Evolutionary conservation across 305 asterid genomes (phyloP).

Genomic region (Solanum chacoense): DNA sequence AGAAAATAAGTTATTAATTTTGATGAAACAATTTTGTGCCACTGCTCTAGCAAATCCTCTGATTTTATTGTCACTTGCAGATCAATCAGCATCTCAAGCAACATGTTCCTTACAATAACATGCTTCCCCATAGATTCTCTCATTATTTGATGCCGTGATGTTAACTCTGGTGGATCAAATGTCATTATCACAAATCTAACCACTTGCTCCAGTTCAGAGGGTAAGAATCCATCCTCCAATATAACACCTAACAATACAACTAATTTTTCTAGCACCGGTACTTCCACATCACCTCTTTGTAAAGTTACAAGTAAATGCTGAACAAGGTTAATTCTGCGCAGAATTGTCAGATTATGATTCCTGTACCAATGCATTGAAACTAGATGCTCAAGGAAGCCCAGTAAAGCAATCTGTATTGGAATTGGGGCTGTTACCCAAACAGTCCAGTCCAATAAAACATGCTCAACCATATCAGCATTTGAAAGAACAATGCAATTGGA

Average conservation of each 20-base stretch:
- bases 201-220: conserved; percentile 95
- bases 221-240: conserved; percentile 95
- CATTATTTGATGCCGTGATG: conserved; percentile 49
- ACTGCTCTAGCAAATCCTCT: conserved; percentile 97
- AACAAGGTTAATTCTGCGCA: conserved; percentile 94
- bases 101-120: conserved; percentile 94
- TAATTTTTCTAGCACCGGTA: conserved; percentile 88
- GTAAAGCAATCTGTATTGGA: conserved; percentile 78
- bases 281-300: conserved; percentile 99
- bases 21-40: conserved; percentile 98
- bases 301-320: conserved; percentile 93
- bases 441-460: conserved; percentile 99
- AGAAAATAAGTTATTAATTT: conserved; percentile 85
- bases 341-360: conserved; percentile 93
- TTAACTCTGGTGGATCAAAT: conserved; percentile 88
- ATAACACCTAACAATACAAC: conserved; percentile 91
- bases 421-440: conserved; percentile 91
- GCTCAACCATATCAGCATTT: conserved; percentile 99
- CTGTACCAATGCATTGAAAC: conserved; percentile 99
- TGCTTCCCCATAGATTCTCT: conserved; percentile 98
- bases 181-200: conserved; percentile 97
- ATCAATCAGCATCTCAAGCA: conserved; percentile 98
- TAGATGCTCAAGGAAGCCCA: conserved; percentile 98
- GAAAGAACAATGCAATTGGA: conserved; percentile 95
- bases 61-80: conserved; percentile 92